phyloP scores from a whole-genome alignment of 768 basidiomycete genomes.

The Coprinopsis sp. region DNA sequence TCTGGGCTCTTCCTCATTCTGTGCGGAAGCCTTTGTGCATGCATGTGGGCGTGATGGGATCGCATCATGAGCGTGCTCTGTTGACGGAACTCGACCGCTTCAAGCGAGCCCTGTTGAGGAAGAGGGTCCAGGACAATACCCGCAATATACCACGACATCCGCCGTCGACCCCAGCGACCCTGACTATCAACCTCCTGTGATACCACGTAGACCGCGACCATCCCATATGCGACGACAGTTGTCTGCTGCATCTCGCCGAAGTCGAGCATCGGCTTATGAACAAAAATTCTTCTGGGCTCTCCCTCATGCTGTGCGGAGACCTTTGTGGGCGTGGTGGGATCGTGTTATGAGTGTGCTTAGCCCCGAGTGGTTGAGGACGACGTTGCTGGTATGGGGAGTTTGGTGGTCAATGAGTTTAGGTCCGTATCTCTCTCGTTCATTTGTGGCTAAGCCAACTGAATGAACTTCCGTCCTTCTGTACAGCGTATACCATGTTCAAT shows the following conservation, averaged over 20 bases:
- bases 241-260: conserved; percentile 8
- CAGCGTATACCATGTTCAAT: conserved; percentile 90
- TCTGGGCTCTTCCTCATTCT: conserved; percentile 46
- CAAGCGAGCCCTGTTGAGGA: too few relatives aligned
- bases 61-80: conserved; percentile 69
- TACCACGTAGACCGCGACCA: too few relatives aligned
- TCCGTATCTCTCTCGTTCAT: conserved; percentile 27
- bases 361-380: conserved; percentile 74
- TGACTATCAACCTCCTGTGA: too few relatives aligned
- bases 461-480: conserved; percentile 2
- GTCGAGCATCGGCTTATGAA: conserved; percentile 44
- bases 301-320: conserved; percentile 52
- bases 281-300: conserved; percentile 38
- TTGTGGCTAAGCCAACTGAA: not conserved
- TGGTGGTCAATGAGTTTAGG: conserved; percentile 81
- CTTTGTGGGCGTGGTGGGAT: conserved; percentile 64
- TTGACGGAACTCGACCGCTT: too few relatives aligned
- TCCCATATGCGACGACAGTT: conserved; percentile 14
- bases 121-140: too few relatives aligned
- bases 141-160: too few relatives aligned
- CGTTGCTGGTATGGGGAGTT: conserved; percentile 69
- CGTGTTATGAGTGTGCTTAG: conserved; percentile 65
- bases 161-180: too few relatives aligned
- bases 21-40: conserved; percentile 55
- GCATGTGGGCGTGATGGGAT: conserved; percentile 64